phyloP scores from a whole-genome alignment of 768 basidiomycete genomes.

The Crepidotus variabilis region DNA sequence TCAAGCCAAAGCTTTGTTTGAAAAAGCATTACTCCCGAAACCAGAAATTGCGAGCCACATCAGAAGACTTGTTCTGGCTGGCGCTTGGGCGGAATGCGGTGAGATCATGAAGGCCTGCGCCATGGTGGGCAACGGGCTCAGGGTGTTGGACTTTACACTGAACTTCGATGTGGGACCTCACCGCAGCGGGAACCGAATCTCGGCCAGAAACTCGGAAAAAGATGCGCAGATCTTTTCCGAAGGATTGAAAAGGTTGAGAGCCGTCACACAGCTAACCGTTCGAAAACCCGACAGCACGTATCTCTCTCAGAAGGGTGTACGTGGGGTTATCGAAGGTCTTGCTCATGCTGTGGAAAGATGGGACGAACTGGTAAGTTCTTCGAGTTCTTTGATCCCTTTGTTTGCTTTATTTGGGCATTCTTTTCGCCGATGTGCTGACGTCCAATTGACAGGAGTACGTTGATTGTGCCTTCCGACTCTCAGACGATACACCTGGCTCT shows the following conservation, averaged over 20 bases:
- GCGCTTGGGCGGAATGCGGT: background rate
- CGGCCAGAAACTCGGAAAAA: conserved; percentile 1
- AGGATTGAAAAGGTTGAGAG: conserved; percentile 32
- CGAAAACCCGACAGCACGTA: conserved; percentile 51
- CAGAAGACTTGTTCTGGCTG: conserved; percentile 32
- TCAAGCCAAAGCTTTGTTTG: conserved; percentile 36
- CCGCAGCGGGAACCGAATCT: conserved; percentile 1
- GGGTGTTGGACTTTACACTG: conserved; percentile 20
- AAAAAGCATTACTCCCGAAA: conserved; percentile 30
- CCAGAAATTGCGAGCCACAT: conserved; percentile 37
- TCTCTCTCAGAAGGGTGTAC: conserved; percentile 47
- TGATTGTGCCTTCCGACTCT: conserved; percentile 53
- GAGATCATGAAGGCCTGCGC: background rate
- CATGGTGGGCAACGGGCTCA: background rate
- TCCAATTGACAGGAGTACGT: conserved; percentile 40
- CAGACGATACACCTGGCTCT: conserved; percentile 34
- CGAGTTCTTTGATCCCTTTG: background rate
- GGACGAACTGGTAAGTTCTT: conserved; percentile 42
- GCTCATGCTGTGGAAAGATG: conserved; percentile 41
- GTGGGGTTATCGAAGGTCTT: conserved; percentile 40
- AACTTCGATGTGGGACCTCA: background rate
- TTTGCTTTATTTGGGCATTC: background rate
- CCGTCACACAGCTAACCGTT: conserved; percentile 44
- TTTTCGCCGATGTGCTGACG: background rate
- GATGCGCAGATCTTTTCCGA: conserved; percentile 35